Percentiles rank a stretch among this genome's conserved stretches.
These are phyloP conservation scores for Betula pendula DNA, from an alignment of 306 rosid species.

Conservation along the genomic window DNA sequence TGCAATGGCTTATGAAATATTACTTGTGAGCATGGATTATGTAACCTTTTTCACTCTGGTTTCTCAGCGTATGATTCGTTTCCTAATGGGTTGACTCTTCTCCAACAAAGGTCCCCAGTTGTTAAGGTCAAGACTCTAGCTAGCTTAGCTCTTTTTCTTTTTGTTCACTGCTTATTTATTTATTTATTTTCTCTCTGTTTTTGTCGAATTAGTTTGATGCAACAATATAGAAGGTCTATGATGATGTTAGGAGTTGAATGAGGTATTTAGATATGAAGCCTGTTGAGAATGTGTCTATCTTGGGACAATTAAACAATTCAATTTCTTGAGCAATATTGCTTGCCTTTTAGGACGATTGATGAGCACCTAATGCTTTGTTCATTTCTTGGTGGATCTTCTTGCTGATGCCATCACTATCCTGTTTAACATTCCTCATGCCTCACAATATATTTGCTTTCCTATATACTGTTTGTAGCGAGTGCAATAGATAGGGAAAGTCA, in stretches of 20 bases:
- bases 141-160: background rate
- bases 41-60: background rate
- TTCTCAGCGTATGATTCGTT: conserved; percentile 78
- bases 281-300: background rate
- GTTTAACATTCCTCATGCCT: background rate
- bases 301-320: background rate
- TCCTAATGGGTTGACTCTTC: conserved; percentile 52
- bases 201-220: background rate
- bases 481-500: background rate
- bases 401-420: background rate
- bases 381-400: background rate
- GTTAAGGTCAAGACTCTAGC: conserved; percentile 37
- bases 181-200: background rate
- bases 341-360: background rate
- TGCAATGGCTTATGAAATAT: too few species aligned
- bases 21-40: background rate
- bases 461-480: background rate
- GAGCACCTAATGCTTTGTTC: background rate
- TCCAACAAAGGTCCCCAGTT: conserved; percentile 94
- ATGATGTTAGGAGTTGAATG: background rate
- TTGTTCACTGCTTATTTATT: background rate
- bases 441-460: background rate
- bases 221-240: background rate
- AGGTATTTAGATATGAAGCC: background rate
- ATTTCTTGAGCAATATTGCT: background rate